A percentile compares a stretch with the other conserved stretches of the same genome.
Conservation (phyloP, 306 rosid genomes). For the Adenanthera pavonina region DNA sequence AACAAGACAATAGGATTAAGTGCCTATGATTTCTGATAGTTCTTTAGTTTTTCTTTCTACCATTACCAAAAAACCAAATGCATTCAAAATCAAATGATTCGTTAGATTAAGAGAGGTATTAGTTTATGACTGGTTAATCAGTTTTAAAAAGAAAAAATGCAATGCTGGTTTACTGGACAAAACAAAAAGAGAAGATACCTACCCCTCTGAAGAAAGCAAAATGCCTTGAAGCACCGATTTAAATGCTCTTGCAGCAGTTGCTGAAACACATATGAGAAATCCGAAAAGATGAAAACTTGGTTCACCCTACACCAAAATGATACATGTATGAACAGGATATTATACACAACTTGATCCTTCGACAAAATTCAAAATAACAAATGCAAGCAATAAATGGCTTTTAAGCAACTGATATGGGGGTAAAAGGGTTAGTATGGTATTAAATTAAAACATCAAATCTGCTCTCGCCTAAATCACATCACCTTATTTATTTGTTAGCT, state of each 20-base stretch:
- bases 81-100: too few relatives aligned
- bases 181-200: slow-evolving; percentile 8
- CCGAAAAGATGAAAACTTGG: slow-evolving; percentile 59
- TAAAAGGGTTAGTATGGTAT: too few relatives aligned
- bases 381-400: neutral
- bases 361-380: neutral
- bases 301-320: slow-evolving; percentile 46
- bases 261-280: slow-evolving; percentile 47
- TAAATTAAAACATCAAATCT: too few relatives aligned
- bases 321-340: neutral
- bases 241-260: slow-evolving; percentile 56
- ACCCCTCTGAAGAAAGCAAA: slow-evolving; percentile 56
- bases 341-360: slow-evolving; percentile 7
- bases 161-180: neutral
- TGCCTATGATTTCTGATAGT: too few relatives aligned
- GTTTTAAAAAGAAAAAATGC: too few relatives aligned
- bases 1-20: neutral
- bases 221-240: slow-evolving; percentile 59
- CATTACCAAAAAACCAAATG: too few relatives aligned
- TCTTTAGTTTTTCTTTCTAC: too few relatives aligned
- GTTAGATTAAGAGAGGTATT: too few relatives aligned
- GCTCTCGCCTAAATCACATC: too few relatives aligned
- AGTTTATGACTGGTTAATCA: too few relatives aligned
- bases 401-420: too few relatives aligned
- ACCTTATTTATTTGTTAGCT: too few relatives aligned